Evolutionary conservation across 768 basidiomycete species (phyloP).

Genomic region (Boletus reticulatus): DNA sequence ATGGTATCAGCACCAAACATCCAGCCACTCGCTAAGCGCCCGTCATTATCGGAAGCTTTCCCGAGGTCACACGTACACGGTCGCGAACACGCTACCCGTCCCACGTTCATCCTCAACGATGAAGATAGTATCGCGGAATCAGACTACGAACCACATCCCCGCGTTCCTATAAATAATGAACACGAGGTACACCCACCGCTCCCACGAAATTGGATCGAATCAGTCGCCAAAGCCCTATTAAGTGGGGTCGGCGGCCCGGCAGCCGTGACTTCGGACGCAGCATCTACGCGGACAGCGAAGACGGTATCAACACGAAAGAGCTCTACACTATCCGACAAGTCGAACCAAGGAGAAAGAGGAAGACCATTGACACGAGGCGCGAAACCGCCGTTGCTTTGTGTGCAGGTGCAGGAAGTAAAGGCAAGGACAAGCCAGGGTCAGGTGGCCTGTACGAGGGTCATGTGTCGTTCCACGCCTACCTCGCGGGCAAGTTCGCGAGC

Average conservation of each 20-base stretch:
- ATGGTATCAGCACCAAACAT: slow-evolving; percentile 63
- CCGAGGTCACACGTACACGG: slow-evolving; percentile 31
- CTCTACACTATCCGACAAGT: slow-evolving; percentile 23
- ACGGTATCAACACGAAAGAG: slow-evolving; percentile 25
- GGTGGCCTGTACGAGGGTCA: slow-evolving; percentile 54
- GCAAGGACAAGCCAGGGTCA: slow-evolving; percentile 27
- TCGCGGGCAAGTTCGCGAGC: slow-evolving; percentile 55
- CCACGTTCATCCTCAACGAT: slow-evolving; percentile 33
- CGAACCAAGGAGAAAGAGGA: slow-evolving; percentile 23
- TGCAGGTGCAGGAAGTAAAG: slow-evolving; percentile 33
- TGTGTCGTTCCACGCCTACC: slow-evolving; percentile 69
- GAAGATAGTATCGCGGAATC: slow-evolving; percentile 26
- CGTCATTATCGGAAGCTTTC: slow-evolving; percentile 30
- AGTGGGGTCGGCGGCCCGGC: slow-evolving; percentile 44
- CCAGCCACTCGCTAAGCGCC: slow-evolving; percentile 32
- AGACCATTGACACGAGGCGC: slow-evolving; percentile 6
- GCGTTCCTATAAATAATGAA: slow-evolving; percentile 30
- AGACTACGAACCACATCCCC: slow-evolving; percentile 20
- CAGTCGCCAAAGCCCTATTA: slow-evolving; percentile 64
- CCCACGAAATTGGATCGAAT: slow-evolving; percentile 69
- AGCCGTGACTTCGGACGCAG: slow-evolving; percentile 29
- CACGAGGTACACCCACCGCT: slow-evolving; percentile 46
- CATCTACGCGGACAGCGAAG: slow-evolving; percentile 20
- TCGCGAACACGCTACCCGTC: slow-evolving; percentile 25
- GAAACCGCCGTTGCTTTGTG: slow-evolving; percentile 34